phyloP scores from a whole-genome alignment of 164 flowering plant genomes.

The Stephania japonica region DNA sequence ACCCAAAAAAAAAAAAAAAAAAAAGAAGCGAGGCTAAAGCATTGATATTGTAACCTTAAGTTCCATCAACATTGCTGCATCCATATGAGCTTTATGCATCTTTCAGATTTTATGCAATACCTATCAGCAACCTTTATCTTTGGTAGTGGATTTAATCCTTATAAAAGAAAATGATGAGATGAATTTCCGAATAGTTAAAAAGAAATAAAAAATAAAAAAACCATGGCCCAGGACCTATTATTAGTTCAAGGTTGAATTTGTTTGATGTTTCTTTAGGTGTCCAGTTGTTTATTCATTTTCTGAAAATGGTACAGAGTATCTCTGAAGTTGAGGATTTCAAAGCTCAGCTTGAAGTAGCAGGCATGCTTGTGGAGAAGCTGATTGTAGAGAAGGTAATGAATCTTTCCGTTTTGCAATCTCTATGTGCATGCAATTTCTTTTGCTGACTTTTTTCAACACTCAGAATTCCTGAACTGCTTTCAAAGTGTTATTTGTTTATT shows the following conservation, averaged over 20 bases:
- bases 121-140: not conserved
- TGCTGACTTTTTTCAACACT: not conserved
- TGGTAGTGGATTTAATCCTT: not conserved
- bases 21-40: not conserved
- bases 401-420: not conserved
- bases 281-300: constrained; percentile 1
- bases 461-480: not conserved
- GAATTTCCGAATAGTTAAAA: not conserved
- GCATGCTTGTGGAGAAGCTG: constrained; percentile 51
- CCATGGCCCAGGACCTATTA: not conserved
- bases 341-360: constrained; percentile 51
- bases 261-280: not conserved
- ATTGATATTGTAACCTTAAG: not conserved
- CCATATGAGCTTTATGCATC: not conserved
- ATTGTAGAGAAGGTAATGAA: constrained; percentile 53
- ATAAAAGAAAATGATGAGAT: not conserved
- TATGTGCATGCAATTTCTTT: not conserved
- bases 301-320: constrained; percentile 26
- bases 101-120: not conserved
- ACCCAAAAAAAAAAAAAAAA: too few relatives aligned
- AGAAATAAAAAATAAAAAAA: too few relatives aligned
- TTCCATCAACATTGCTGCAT: not conserved
- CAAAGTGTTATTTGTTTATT: not conserved
- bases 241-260: not conserved
- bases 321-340: constrained; percentile 34